These are phyloP conservation scores for Verticillium klebahnii DNA, from an alignment of 2,329 filamentous ascomycete species.

Conservation along the genomic window DNA sequence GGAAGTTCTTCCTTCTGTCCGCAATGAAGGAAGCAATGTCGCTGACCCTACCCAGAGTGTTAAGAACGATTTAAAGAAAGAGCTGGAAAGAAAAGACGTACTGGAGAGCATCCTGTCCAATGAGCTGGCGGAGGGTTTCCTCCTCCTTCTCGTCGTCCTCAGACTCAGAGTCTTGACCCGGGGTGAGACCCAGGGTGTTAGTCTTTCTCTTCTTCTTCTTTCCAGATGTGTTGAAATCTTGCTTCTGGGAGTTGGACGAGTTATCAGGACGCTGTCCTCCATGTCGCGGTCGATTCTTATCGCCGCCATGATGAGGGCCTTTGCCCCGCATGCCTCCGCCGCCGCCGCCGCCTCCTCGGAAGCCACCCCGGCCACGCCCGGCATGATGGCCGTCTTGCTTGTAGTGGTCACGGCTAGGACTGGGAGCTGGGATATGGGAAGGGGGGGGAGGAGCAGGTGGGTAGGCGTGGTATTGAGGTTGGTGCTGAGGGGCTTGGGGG, in stretches of 20 bases:
- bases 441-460: slow-evolving; percentile 33
- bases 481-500: slow-evolving; percentile 18
- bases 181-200: slow-evolving; percentile 68
- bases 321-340: slow-evolving; percentile 20
- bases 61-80: not conserved
- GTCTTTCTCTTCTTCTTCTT: slow-evolving; percentile 71
- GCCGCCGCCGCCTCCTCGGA: slow-evolving; percentile 28
- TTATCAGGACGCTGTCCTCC: slow-evolving; percentile 8
- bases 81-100: slow-evolving; percentile 28
- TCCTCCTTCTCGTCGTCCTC: slow-evolving; percentile 70
- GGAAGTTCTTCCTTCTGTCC: slow-evolving; percentile 75
- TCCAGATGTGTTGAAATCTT: slow-evolving; percentile 22
- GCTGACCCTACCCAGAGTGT: slow-evolving; percentile 41
- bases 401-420: slow-evolving; percentile 27
- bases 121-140: slow-evolving; percentile 54
- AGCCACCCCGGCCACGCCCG: slow-evolving; percentile 17
- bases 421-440: slow-evolving; percentile 12
- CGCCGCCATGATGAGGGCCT: slow-evolving; percentile 32
- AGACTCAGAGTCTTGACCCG: slow-evolving; percentile 57
- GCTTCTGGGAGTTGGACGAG: slow-evolving; percentile 18
- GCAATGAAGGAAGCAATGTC: slow-evolving; percentile 78
- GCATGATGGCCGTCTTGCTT: slow-evolving; percentile 23
- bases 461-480: slow-evolving; percentile 28
- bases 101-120: slow-evolving; percentile 51
- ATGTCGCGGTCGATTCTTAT: slow-evolving; percentile 25